A percentile compares a stretch with the other conserved stretches of the same genome.
Conservation (phyloP, 306 rosid genomes). For the Arachis hypogaea region DNA sequence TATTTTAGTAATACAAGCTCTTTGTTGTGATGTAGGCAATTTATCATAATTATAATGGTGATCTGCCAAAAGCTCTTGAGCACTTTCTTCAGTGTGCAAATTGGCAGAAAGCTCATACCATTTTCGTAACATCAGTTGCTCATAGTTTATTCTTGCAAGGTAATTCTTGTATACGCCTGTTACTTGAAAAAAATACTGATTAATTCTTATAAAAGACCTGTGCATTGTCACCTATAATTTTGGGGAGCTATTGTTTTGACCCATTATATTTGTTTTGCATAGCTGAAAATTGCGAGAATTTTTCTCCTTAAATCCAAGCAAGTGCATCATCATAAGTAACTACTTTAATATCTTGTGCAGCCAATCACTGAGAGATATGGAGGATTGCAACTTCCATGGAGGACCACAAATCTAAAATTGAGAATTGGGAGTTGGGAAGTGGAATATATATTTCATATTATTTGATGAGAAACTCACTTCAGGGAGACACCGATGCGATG, state of each 20-base stretch:
- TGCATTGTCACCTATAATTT: slow-evolving; percentile 10
- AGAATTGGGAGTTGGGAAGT: slow-evolving; percentile 97
- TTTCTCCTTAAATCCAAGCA: slow-evolving; percentile 19
- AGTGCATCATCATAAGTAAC: slow-evolving; percentile 22
- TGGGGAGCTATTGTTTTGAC: not conserved
- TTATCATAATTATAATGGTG: slow-evolving; percentile 72
- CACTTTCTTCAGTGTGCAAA: slow-evolving; percentile 80
- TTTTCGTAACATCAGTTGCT: slow-evolving; percentile 76
- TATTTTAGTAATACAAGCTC: slow-evolving; percentile 24
- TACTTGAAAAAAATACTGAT: slow-evolving; percentile 22
- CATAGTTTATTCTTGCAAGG: slow-evolving; percentile 80
- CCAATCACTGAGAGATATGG: slow-evolving; percentile 81
- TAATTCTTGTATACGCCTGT: slow-evolving; percentile 37
- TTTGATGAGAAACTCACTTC: slow-evolving; percentile 73
- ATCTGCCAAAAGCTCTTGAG: slow-evolving; percentile 76
- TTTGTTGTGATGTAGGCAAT: slow-evolving; percentile 69
- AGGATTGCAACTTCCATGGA: slow-evolving; percentile 83
- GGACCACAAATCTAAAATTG: slow-evolving; percentile 91
- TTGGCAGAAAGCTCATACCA: slow-evolving; percentile 93
- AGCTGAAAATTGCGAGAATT: slow-evolving; percentile 3
- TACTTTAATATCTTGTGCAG: slow-evolving; percentile 51
- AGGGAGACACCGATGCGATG: slow-evolving; percentile 59
- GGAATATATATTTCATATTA: slow-evolving; percentile 89
- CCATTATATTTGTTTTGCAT: not conserved
- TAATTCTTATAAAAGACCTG: slow-evolving; percentile 1